Base-by-base conservation (phyloP, 768 basidiomycete genomes). In the Suillus discolor region DNA sequence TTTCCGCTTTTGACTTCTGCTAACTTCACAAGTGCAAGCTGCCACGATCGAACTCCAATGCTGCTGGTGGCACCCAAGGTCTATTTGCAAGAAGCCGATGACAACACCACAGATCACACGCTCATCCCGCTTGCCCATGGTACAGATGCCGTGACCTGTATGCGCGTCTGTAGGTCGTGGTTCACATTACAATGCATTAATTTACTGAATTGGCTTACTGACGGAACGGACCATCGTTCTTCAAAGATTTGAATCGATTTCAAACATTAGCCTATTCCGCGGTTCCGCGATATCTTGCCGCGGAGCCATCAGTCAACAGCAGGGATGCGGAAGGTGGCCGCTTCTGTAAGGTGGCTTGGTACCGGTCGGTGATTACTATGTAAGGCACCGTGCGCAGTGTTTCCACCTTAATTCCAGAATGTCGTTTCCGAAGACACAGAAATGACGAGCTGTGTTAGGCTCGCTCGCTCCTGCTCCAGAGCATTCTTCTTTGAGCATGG, bases 401-500 rank as follows among this genome's bases (percentile, higher is more conserved):
- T 25, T 13, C 47, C 23, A 49, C 23, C 13, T 23, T 23, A 13
- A 25, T 13, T 49, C 23, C 31, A 34, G 53, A 31, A 55, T 55
- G 34, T 55, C 18, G 6, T 47, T 42, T 45, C 75, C 84, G 7
- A 79, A 76, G 63, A 79, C 80, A 12, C 79, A 77, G 31, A 65
- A 80, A 66, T 90, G 88, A 87, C 75, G 74, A 51, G 78, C 79
- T 57, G 85, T 84, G 4, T 80, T 90, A 6, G 81, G 85, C 1
- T 76, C 80, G 0, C 81, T 90, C 1, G 87, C 89, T 0, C 70
- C 82, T 5, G 84, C 82, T 3, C 85, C 86, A 7, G 74, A 82
- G n/a, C 82, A 84, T 90, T 81, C 31, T 31, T 31, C 31, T 90
- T 92, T 67, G 87, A 82, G 4, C 90, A 91, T 76, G 89, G 90